phyloP scores from a whole-genome alignment of 306 rosid species.

The Quercus wislizeni region DNA sequence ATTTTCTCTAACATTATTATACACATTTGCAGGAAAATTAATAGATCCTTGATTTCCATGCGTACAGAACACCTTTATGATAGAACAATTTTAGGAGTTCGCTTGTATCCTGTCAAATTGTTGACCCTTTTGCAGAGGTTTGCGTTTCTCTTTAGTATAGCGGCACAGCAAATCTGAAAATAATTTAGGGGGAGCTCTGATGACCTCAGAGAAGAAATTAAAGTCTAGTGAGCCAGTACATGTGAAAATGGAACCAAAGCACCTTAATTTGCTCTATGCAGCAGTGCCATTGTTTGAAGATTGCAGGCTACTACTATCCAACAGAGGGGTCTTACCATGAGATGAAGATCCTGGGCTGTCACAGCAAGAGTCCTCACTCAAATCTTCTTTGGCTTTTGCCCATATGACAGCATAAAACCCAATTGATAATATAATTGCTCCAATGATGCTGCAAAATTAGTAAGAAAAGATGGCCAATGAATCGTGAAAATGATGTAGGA shows the following conservation, averaged over 20 bases:
- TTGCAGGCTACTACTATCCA: constrained; percentile 11
- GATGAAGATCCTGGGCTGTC: neutral
- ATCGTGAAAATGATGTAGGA: neutral
- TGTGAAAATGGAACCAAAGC: too few species aligned
- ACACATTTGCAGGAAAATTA: too few species aligned
- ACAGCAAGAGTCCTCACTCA: neutral
- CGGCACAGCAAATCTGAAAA: neutral
- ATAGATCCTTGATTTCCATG: too few species aligned
- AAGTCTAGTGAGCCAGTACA: too few species aligned
- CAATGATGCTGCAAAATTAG: constrained; percentile 36
- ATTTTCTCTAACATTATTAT: too few species aligned
- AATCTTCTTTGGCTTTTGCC: constrained; percentile 49
- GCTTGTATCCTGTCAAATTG: too few species aligned
- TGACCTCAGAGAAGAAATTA: too few species aligned
- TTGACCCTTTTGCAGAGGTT: too few species aligned
- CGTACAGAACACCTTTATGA: neutral
- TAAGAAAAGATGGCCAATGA: neutral
- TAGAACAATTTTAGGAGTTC: too few species aligned
- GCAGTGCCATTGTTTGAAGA: too few species aligned
- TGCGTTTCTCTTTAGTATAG: neutral
- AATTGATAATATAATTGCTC: constrained; percentile 42
- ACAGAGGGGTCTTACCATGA: constrained; percentile 25
- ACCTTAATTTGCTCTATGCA: too few species aligned
- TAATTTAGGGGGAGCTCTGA: too few species aligned
- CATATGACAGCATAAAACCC: constrained; percentile 58